A percentile compares a stretch with the other conserved stretches of the same genome.
These are phyloP conservation scores for Wallacemonas sp. DNA, from an alignment of 208 protist genomes.

Conservation along the genomic window DNA sequence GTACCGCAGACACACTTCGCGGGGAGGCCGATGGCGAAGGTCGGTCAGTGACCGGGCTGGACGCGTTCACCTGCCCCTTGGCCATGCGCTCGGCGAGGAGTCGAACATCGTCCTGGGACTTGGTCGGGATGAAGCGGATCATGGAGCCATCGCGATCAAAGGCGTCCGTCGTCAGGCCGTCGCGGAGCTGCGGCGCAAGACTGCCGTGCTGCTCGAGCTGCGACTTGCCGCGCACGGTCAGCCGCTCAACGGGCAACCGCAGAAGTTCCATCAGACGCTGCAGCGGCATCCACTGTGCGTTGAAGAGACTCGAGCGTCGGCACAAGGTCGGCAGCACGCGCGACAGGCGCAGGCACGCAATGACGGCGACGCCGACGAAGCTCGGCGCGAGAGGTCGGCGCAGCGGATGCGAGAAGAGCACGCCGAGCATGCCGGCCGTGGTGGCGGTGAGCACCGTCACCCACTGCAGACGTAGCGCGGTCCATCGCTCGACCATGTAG, in stretches of 20 bases:
- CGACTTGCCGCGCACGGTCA: slow-evolving; percentile 17
- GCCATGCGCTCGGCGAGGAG: not conserved
- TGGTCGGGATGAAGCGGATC: slow-evolving; percentile 3
- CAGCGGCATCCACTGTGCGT: slow-evolving; percentile 53
- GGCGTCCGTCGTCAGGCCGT: slow-evolving; percentile 3
- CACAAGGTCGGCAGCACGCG: slow-evolving; percentile 46
- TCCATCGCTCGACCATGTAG: slow-evolving; percentile 64
- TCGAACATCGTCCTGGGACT: not conserved
- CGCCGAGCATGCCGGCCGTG: slow-evolving; percentile 43
- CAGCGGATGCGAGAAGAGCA: slow-evolving; percentile 44
- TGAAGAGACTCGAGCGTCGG: slow-evolving; percentile 36
- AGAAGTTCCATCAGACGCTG: slow-evolving; percentile 58
- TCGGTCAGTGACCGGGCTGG: not conserved
- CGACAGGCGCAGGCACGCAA: slow-evolving; percentile 43
- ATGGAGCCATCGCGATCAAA: slow-evolving; percentile 1
- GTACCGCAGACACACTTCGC: not conserved
- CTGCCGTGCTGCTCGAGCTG: slow-evolving; percentile 8
- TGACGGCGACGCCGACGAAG: slow-evolving; percentile 51
- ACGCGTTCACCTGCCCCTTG: not conserved
- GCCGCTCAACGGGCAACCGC: slow-evolving; percentile 47
- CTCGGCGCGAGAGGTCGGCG: slow-evolving; percentile 32
- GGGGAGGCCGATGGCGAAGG: not conserved
- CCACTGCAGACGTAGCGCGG: slow-evolving; percentile 54
- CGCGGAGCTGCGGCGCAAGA: slow-evolving; percentile 5
- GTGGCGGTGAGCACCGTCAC: slow-evolving; percentile 44